Evolutionary conservation across 495 filamentous ascomycete genomes (phyloP), one percentile per base, ranked within the genome.

Genomic region (Astrothelium subdiscretum): DNA sequence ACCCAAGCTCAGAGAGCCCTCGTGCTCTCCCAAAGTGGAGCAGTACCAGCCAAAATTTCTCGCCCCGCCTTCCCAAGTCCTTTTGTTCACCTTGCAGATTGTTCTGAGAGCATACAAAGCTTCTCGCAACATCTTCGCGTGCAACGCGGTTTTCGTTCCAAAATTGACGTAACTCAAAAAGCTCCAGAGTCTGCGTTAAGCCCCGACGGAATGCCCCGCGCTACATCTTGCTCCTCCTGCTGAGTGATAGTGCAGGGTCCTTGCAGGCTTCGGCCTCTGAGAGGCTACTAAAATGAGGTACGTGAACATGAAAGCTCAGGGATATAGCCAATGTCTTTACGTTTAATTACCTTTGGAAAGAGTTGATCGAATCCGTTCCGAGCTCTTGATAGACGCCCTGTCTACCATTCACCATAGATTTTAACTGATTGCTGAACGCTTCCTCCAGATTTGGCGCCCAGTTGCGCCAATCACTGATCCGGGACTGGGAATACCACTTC

Each of bases 401-500:
- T 11, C 20, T 29, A 5, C 8, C 20, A 54, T 15, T 11, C n/a
- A 54, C 5, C 10, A 24, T 5, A 5, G 24, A n/a, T 20, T 29
- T 54, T 8, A 29, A 54, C 24, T 54, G 20, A 54, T 29, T 8
- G 2, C 29, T 8, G 3, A 5, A 66, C 58, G 20, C 44, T 32
- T 38, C 20, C 15, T 6, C 31, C 64, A 97, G 95, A 79, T 99
- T 99, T 81, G 94, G 94, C 71, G 88, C 95, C 73, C 91, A 97
- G 79, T 84, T 99, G 64, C 88, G 87, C 43, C 90, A 89, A 62
- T 96, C 91, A 66, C 83, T 95, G 69, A 91, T 97, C 75, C 88
- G 87, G 77, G 94, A 97, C 74, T 98, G 91, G 77, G 85, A 89
- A 73, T 95, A 90, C 81, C 88, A 95, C 79, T 99, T 97, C 77